A percentile compares a stretch with the other conserved stretches of the same genome.
phyloP scores from a whole-genome alignment of 1,284 basidiomycete species.

The Vanrija sp. region DNA sequence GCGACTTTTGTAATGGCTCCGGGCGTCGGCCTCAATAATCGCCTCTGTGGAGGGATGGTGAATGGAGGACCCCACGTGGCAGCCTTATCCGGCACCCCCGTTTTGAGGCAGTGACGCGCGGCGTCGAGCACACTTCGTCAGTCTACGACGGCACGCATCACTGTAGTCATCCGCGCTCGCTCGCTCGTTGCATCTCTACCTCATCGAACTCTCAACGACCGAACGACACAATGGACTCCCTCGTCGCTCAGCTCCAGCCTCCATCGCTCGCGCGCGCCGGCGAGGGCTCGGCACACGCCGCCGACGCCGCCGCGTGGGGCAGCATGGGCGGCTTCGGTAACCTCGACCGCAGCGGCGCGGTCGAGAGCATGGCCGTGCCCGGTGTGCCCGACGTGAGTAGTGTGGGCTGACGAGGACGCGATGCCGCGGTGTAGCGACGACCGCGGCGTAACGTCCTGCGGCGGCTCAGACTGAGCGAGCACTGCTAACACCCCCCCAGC shows the following conservation, averaged over 20 bases:
- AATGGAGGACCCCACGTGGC: neutral
- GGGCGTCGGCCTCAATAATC: no score
- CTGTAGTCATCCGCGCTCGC: slow-evolving; percentile 5
- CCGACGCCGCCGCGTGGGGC: slow-evolving; percentile 68
- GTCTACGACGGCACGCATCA: slow-evolving; percentile 4
- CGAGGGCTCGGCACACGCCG: slow-evolving; percentile 45
- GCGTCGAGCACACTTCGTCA: neutral
- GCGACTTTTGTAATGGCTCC: no score
- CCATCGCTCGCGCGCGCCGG: slow-evolving; percentile 60
- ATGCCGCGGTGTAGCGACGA: no score
- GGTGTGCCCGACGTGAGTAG: slow-evolving; percentile 45
- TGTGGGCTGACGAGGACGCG: neutral
- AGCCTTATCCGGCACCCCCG: neutral
- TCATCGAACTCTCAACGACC: neutral
- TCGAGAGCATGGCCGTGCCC: slow-evolving; percentile 44
- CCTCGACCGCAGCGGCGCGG: slow-evolving; percentile 35
- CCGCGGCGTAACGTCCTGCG: no score
- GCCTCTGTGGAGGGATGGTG: no score
- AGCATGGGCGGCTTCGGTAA: slow-evolving; percentile 72
- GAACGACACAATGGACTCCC: slow-evolving; percentile 63
- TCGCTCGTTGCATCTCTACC: neutral
- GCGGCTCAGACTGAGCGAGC: no score
- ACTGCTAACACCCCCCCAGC: slow-evolving; percentile 54
- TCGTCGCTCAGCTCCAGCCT: slow-evolving; percentile 61
- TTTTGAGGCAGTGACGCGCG: neutral